Evolutionary conservation across 495 filamentous ascomycete species (phyloP).

Genomic region (Hypoxylon cercidicola): DNA sequence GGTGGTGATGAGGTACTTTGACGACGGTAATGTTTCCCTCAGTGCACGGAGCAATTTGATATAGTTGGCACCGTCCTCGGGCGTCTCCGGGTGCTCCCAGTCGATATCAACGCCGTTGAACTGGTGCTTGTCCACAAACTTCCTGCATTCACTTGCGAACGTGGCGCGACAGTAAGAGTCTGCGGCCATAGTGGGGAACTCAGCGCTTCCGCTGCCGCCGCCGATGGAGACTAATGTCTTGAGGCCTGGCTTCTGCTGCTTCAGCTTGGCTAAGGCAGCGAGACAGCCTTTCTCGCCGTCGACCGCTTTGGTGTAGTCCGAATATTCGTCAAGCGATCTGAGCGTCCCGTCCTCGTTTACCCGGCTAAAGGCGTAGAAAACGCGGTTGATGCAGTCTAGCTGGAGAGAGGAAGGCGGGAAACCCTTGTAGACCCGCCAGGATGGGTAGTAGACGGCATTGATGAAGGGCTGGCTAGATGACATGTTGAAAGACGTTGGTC

Average conservation of each 20-base stretch:
- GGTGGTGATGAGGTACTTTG: constrained; percentile 71
- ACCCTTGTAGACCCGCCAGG: constrained; percentile 77
- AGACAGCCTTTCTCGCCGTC: constrained; percentile 78
- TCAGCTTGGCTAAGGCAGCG: constrained; percentile 71
- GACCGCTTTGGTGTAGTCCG: constrained; percentile 75
- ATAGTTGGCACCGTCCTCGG: constrained; percentile 70
- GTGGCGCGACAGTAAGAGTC: constrained; percentile 60
- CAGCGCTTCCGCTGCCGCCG: constrained; percentile 74
- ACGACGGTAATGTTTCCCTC: constrained; percentile 68
- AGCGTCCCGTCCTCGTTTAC: constrained; percentile 42
- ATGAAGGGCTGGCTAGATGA: constrained; percentile 14
- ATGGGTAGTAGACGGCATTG: constrained; percentile 78
- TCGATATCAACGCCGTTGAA: constrained; percentile 86
- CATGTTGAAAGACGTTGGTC: constrained; percentile 14
- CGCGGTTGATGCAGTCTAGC: constrained; percentile 69
- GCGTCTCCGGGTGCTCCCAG: constrained; percentile 80
- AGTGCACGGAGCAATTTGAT: constrained; percentile 70
- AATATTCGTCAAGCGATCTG: constrained; percentile 74
- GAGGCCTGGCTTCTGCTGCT: constrained; percentile 69
- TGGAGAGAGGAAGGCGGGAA: constrained; percentile 75
- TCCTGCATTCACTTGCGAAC: constrained; percentile 69
- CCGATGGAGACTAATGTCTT: constrained; percentile 81
- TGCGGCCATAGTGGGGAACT: constrained; percentile 73
- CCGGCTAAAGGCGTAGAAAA: constrained; percentile 82
- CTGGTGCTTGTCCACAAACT: constrained; percentile 70